These are phyloP conservation scores for Salix brachista DNA, from an alignment of 345 rosid species.

Conservation along the genomic window DNA sequence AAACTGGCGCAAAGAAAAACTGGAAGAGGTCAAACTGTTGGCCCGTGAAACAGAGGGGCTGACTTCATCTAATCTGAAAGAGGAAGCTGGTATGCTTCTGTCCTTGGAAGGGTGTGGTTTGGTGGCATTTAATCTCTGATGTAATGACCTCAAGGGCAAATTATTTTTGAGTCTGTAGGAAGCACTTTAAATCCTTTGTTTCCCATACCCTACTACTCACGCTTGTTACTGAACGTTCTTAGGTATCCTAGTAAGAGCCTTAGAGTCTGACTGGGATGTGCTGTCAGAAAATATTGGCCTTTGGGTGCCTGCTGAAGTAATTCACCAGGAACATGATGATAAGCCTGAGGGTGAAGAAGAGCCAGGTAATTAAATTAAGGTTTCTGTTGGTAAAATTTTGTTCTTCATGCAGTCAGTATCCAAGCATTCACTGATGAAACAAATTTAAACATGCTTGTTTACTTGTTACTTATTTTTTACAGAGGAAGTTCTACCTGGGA, in stretches of 20 bases:
- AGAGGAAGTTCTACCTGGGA: slow-evolving; percentile 87
- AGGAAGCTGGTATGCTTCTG: slow-evolving; percentile 65
- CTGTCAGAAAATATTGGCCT: slow-evolving; percentile 82
- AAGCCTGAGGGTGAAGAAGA: slow-evolving; percentile 79
- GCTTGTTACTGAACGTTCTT: slow-evolving; percentile 5
- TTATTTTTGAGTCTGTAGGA: neutral
- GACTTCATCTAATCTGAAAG: slow-evolving; percentile 47
- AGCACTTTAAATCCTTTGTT: neutral
- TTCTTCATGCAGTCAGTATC: neutral
- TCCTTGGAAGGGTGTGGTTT: slow-evolving; percentile 7
- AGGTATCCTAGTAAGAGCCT: slow-evolving; percentile 68
- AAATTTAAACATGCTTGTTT: neutral
- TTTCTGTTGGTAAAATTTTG: neutral
- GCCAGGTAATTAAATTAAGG: slow-evolving; percentile 44
- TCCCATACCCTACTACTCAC: slow-evolving; percentile 2
- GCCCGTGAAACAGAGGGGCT: slow-evolving; percentile 36
- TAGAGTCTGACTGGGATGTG: slow-evolving; percentile 74
- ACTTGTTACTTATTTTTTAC: slow-evolving; percentile 4
- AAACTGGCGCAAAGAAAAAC: slow-evolving; percentile 81
- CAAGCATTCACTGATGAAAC: neutral
- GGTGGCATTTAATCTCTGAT: neutral
- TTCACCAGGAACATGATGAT: slow-evolving; percentile 73
- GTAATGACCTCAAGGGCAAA: slow-evolving; percentile 7
- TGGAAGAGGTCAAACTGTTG: slow-evolving; percentile 56
- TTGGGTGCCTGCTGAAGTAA: slow-evolving; percentile 74